Base-by-base conservation (phyloP, 306 rosid genomes). In the Dryas octopetala region DNA sequence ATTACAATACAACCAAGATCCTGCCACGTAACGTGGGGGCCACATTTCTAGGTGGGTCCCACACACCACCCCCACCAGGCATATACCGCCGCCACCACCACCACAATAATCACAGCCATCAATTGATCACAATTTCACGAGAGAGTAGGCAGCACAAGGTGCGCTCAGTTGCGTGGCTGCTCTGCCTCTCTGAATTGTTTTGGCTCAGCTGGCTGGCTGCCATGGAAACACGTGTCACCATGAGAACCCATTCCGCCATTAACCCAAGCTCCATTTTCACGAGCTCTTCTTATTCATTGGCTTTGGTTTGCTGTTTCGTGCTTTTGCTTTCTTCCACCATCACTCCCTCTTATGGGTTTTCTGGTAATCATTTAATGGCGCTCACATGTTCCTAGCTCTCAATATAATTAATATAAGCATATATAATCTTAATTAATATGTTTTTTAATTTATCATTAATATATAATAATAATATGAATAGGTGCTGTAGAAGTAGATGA, bases 401-500 rank as follows among this genome's bases (percentile, higher is more conserved):
- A 32, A 32, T 32, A 32, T 32, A 32, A 32, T 32, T 32, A 46
- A 8, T 46, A 5, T 58, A 8, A 9, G 15, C 23, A 58, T 8
- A 12, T 61, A 61, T 9, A 11, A 61, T 61, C 66, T 61, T 32
- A 14, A 61, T 38, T 38, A 32, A 6, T 61, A 11, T 5, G 0
- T 13, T n/a, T 50, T 50, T 67, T 14, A 8, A 15, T 40, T 55
- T 71, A 28, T 54, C 47, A 10, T 6, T 17, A 26, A 41, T 2
- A 32, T 32, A 1, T 71, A 60, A 71, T 49, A 55, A 26, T 71
- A 19, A 44, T 44, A 78, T 82, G 72, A 73, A 75, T 76, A 87
- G 93, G 90, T 68, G 84, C 70, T 73, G 89, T 74, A 68, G 82
- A 76, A 40, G 93, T 86, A 78, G 91, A 85, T 83, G 79, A 73